These are phyloP conservation scores for Oryza brachyantha DNA, from an alignment of 176 grass and related monocot genomes.

Conservation along the genomic window DNA sequence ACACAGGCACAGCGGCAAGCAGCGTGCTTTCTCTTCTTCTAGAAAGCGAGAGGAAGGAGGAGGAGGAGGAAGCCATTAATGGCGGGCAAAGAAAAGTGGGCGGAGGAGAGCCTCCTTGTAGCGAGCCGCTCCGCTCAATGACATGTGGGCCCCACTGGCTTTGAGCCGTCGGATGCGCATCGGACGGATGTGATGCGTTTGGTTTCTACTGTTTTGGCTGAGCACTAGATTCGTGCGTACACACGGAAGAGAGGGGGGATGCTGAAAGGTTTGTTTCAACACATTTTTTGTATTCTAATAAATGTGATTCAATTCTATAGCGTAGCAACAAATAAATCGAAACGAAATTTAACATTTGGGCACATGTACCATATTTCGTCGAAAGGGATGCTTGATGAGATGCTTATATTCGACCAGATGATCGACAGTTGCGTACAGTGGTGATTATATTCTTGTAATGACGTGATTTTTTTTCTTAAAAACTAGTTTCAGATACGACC, in stretches of 20 bases:
- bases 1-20: background rate
- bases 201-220: no score
- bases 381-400: no score
- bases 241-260: no score
- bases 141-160: background rate
- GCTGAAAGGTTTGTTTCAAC: background rate
- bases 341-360: background rate
- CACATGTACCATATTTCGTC: no score
- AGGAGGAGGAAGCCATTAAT: conserved; percentile 24
- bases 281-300: background rate
- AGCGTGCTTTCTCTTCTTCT: background rate
- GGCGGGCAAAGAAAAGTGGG: conserved; percentile 15
- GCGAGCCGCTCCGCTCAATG: background rate
- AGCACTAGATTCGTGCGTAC: no score
- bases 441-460: no score
- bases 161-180: background rate
- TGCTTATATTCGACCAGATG: no score
- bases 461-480: no score
- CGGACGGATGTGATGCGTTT: no score
- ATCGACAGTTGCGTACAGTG: no score
- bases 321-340: background rate
- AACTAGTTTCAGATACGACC: no score
- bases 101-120: background rate
- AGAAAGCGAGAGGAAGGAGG: background rate
- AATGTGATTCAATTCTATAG: background rate